Evolutionary conservation across 148 eudicot genomes (phyloP).

Genomic region (Dianthus caryophyllus): DNA sequence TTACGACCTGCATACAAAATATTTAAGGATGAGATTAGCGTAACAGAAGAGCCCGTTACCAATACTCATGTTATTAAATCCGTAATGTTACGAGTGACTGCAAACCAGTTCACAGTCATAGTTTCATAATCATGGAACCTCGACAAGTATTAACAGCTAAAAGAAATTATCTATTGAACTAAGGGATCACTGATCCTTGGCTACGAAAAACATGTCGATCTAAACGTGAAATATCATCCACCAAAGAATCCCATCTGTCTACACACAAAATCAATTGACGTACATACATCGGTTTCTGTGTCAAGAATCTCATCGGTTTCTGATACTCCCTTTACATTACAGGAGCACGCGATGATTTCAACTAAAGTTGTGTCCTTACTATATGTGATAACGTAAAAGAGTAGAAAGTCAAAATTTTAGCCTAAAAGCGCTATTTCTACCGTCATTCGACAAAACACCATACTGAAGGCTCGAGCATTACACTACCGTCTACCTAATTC

Average conservation of each 20-base stretch:
- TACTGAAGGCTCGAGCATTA: background rate
- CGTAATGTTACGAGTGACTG: background rate
- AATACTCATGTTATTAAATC: background rate
- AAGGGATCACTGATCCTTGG: background rate
- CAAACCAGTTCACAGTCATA: background rate
- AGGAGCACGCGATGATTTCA: background rate
- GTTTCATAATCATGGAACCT: background rate
- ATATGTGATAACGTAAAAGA: too few species aligned
- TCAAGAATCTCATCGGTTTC: too few species aligned
- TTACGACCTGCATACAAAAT: constrained; percentile 22
- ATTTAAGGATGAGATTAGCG: background rate
- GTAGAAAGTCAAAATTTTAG: too few species aligned
- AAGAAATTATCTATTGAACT: background rate
- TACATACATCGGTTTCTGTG: too few species aligned
- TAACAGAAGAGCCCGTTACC: background rate
- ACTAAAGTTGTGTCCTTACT: too few species aligned
- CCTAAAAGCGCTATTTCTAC: too few species aligned
- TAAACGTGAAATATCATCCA: background rate
- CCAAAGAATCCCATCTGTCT: background rate
- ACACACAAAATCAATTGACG: background rate
- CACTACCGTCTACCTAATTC: background rate
- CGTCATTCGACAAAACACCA: background rate
- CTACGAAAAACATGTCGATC: background rate
- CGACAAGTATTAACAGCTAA: background rate
- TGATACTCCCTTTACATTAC: background rate